These are phyloP conservation scores for Ophidiomyces ophidiicola DNA, from an alignment of 2,329 filamentous ascomycete genomes.

Conservation along the genomic window DNA sequence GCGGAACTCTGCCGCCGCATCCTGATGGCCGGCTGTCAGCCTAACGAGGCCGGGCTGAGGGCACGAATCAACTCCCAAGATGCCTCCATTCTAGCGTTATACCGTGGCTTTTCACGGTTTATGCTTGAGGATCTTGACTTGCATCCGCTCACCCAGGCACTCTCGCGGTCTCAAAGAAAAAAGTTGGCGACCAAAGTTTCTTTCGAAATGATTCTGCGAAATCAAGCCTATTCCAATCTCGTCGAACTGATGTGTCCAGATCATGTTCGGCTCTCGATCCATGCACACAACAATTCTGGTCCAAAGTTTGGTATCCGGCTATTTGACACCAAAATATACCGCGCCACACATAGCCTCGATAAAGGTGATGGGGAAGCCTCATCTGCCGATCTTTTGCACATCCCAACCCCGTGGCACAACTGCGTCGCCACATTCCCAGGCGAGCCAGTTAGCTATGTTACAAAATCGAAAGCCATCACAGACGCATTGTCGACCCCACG, in stretches of 20 bases:
- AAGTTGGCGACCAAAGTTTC: conserved; percentile 6
- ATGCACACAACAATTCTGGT: conserved; percentile 5
- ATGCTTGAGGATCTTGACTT: conserved; percentile 7
- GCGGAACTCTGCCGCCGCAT: conserved; percentile 4
- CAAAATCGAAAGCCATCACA: neutral
- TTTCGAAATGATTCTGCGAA: conserved; percentile 8
- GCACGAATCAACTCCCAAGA: conserved; percentile 1
- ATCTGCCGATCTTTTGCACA: conserved; percentile 1
- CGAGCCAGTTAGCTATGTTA: neutral
- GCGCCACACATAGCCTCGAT: conserved; percentile 1
- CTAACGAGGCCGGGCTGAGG: neutral
- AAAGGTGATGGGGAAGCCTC: neutral
- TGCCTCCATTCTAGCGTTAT: conserved; percentile 1
- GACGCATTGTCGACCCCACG: neutral
- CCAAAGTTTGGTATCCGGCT: conserved; percentile 7
- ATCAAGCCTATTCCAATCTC: conserved; percentile 8
- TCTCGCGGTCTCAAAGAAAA: conserved; percentile 1
- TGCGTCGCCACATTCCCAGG: neutral
- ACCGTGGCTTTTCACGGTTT: conserved; percentile 7
- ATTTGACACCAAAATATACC: neutral
- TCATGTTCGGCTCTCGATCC: conserved; percentile 6
- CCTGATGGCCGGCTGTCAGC: conserved; percentile 2
- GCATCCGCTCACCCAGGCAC: neutral
- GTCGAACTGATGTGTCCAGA: conserved; percentile 7
- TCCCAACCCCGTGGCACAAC: conserved; percentile 6